These are phyloP conservation scores for Harringtonia aguacate DNA, from an alignment of 2,329 filamentous ascomycete species.

Conservation along the genomic window DNA sequence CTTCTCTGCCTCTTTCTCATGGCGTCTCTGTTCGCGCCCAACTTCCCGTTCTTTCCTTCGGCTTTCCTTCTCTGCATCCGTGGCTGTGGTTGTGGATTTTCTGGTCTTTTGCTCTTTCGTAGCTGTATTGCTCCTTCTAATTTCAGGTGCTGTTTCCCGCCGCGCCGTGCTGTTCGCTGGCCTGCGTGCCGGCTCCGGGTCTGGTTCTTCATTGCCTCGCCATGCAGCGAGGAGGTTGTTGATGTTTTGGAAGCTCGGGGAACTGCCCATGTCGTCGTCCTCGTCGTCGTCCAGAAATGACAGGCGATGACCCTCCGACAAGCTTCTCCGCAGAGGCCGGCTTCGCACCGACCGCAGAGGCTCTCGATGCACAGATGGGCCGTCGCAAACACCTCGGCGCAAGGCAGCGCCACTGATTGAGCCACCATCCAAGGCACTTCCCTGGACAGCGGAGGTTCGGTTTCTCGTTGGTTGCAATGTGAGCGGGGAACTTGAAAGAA, in stretches of 20 bases:
- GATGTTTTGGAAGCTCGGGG: neutral
- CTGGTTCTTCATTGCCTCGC: neutral
- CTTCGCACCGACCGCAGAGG: neutral
- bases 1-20: slow-evolving; percentile 43
- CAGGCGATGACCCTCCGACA: slow-evolving; percentile 3
- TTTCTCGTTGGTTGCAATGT: neutral
- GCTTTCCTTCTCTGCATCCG: slow-evolving; percentile 9
- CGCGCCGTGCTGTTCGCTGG: neutral
- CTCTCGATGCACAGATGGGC: no score
- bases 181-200: no score
- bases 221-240: slow-evolving; percentile 4
- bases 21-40: slow-evolving; percentile 30
- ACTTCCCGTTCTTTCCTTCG: slow-evolving; percentile 12
- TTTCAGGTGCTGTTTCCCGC: slow-evolving; percentile 3
- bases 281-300: slow-evolving; percentile 7
- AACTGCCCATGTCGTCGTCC: neutral
- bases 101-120: neutral
- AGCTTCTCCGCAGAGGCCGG: slow-evolving; percentile 3
- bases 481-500: slow-evolving; percentile 4
- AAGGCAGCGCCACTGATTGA: neutral
- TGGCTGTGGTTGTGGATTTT: neutral
- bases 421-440: neutral
- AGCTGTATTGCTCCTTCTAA: neutral
- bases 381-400: no score
- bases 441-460: neutral